phyloP scores from a whole-genome alignment of 208 protist genomes.

The Herpetomonas samuelpessoai region DNA sequence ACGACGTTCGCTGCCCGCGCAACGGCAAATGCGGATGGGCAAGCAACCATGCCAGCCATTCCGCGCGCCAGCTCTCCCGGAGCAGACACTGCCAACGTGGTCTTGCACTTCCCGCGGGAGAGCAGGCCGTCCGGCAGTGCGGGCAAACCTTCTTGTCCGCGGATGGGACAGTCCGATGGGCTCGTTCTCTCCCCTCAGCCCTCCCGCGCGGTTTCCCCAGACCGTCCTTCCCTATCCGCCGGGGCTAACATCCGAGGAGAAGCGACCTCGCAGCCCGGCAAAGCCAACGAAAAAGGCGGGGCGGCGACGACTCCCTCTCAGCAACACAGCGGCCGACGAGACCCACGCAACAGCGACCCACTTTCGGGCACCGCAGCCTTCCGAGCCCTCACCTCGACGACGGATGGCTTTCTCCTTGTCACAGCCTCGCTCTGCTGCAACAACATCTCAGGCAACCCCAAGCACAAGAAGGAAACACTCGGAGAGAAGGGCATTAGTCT shows the following conservation, averaged over 20 bases:
- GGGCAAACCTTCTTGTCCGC: too few relatives aligned
- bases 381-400: slow-evolving; percentile 15
- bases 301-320: neutral
- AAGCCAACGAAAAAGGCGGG: too few relatives aligned
- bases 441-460: slow-evolving; percentile 65
- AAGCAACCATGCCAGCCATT: too few relatives aligned
- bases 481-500: slow-evolving; percentile 37
- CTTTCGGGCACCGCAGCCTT: slow-evolving; percentile 15
- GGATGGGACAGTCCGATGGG: slow-evolving; percentile 19
- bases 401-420: slow-evolving; percentile 50
- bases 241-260: too few relatives aligned
- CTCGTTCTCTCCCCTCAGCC: slow-evolving; percentile 24
- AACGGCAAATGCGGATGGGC: too few relatives aligned
- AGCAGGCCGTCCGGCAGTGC: too few relatives aligned
- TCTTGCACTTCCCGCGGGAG: slow-evolving; percentile 4
- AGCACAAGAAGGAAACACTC: slow-evolving; percentile 32
- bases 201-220: slow-evolving; percentile 27
- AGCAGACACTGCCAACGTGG: slow-evolving; percentile 6
- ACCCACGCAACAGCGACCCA: too few relatives aligned
- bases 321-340: too few relatives aligned
- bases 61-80: slow-evolving; percentile 3
- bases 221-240: slow-evolving; percentile 11
- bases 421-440: slow-evolving; percentile 53
- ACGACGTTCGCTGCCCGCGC: too few relatives aligned
- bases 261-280: too few relatives aligned